These are phyloP conservation scores for Thielaviopsis euricoi DNA, from an alignment of 2,329 filamentous ascomycete genomes.

Conservation along the genomic window DNA sequence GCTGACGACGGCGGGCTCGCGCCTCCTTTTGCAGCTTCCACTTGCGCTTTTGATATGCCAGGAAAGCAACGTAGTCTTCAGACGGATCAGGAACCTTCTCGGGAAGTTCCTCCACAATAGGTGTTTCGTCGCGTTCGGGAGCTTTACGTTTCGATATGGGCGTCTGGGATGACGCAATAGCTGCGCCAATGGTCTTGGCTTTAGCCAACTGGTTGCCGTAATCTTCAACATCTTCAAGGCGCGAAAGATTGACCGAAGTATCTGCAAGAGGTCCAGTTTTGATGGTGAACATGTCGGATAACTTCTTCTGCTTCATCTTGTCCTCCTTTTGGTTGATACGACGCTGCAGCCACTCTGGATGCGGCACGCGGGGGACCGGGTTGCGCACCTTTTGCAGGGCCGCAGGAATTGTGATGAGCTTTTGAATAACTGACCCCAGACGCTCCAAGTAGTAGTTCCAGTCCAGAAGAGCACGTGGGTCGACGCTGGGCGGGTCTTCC, in stretches of 20 bases:
- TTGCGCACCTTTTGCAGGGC: slow-evolving; percentile 91
- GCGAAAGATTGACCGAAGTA: slow-evolving; percentile 45
- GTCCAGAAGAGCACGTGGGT: slow-evolving; percentile 77
- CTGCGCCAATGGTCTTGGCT: slow-evolving; percentile 39
- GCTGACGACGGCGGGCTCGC: slow-evolving; percentile 64
- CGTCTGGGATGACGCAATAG: slow-evolving; percentile 38
- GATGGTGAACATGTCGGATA: slow-evolving; percentile 77
- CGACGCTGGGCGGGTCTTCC: slow-evolving; percentile 80
- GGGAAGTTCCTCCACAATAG: slow-evolving; percentile 52
- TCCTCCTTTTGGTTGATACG: slow-evolving; percentile 93
- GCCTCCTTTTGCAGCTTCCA: slow-evolving; percentile 97
- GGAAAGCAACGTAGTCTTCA: slow-evolving; percentile 73
- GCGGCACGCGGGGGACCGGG: slow-evolving; percentile 79
- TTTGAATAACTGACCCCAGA: slow-evolving; percentile 92
- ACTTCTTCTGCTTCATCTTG: slow-evolving; percentile 95
- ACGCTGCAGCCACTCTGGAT: slow-evolving; percentile 92
- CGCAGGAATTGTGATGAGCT: slow-evolving; percentile 95
- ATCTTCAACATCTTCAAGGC: slow-evolving; percentile 61
- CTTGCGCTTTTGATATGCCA: slow-evolving; percentile 93
- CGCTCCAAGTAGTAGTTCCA: slow-evolving; percentile 97
- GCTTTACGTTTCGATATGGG: slow-evolving; percentile 54
- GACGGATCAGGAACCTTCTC: slow-evolving; percentile 62
- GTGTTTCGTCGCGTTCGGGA: slow-evolving; percentile 31
- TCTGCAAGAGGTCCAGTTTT: slow-evolving; percentile 51
- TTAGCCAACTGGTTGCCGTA: slow-evolving; percentile 50